These are phyloP conservation scores for Myrica gale DNA, from an alignment of 306 rosid genomes.

Conservation along the genomic window DNA sequence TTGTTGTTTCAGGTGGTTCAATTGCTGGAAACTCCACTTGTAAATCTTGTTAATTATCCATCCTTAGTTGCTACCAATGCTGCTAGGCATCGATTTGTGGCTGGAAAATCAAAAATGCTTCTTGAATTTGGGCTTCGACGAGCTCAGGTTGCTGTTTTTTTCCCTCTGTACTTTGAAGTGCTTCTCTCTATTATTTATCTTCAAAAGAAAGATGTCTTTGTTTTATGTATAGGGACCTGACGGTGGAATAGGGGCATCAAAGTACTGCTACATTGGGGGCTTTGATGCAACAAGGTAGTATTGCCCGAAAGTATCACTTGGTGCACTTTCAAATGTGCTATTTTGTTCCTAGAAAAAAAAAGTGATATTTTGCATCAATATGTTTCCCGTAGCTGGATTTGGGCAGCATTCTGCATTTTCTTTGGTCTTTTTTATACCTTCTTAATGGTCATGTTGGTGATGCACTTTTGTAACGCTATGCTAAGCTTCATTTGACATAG, in stretches of 20 bases:
- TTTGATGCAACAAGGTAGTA: slow-evolving; percentile 91
- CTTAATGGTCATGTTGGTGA: not conserved
- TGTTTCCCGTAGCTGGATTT: not conserved
- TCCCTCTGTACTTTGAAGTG: slow-evolving; percentile 18
- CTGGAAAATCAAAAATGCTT: slow-evolving; percentile 79
- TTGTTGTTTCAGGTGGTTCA: slow-evolving; percentile 72
- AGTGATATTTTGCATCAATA: not conserved
- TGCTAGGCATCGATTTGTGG: slow-evolving; percentile 90
- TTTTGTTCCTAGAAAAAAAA: not conserved
- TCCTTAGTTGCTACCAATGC: slow-evolving; percentile 91
- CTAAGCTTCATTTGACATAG: not conserved
- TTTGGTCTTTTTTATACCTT: not conserved
- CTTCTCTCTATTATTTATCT: not conserved
- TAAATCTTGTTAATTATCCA: slow-evolving; percentile 72
- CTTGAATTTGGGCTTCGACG: slow-evolving; percentile 94
- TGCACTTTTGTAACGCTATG: not conserved
- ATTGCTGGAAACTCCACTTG: slow-evolving; percentile 85
- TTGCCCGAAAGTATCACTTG: not conserved
- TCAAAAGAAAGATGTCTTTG: slow-evolving; percentile 25
- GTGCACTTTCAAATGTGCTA: not conserved
- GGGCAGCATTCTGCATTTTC: not conserved
- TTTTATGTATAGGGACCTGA: slow-evolving; percentile 79
- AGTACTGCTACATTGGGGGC: slow-evolving; percentile 90
- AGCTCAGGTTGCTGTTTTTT: slow-evolving; percentile 56
- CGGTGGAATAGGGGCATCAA: slow-evolving; percentile 90